Conservation (phyloP, 1,284 basidiomycete genomes). For the Trichosporon asahii region DNA sequence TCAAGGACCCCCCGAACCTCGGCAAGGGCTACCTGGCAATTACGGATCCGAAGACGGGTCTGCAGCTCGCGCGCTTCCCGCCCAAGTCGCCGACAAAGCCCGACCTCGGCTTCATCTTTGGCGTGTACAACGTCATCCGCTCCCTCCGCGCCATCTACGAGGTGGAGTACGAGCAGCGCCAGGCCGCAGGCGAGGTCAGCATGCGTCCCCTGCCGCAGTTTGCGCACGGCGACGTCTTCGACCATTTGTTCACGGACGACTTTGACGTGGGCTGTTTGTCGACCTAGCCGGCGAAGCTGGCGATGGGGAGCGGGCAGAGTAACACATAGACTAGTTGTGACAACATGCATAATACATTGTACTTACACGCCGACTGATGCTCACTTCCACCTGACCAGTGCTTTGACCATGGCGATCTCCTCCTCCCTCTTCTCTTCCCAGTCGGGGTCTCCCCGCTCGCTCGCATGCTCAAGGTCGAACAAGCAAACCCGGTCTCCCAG, state of each 20-base stretch:
- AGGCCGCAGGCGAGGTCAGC: constrained; percentile 2
- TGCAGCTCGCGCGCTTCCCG: constrained; percentile 82
- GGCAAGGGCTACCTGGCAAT: constrained; percentile 76
- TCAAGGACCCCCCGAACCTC: constrained; percentile 48
- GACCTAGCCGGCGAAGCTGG: constrained; percentile 15
- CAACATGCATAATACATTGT: not conserved
- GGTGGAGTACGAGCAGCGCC: constrained; percentile 57
- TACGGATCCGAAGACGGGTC: constrained; percentile 71
- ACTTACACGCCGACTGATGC: not conserved
- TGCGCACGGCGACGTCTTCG: constrained; percentile 40
- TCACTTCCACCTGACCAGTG: not conserved
- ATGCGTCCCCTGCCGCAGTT: constrained; percentile 18
- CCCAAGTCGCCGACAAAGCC: constrained; percentile 84
- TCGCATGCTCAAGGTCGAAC: not conserved
- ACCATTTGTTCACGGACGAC: constrained; percentile 29
- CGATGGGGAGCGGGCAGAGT: not conserved
- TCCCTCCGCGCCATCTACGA: constrained; percentile 78
- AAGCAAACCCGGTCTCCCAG: not conserved
- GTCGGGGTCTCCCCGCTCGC: not conserved
- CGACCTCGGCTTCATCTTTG: constrained; percentile 91
- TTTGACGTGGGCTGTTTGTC: constrained; percentile 34
- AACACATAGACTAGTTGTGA: not conserved
- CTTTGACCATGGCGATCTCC: not conserved
- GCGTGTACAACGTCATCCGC: constrained; percentile 74
- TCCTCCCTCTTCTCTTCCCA: not conserved